These are phyloP conservation scores for Nitzschia inconspicua DNA, from an alignment of 108 stramenopile species.

Conservation along the genomic window DNA sequence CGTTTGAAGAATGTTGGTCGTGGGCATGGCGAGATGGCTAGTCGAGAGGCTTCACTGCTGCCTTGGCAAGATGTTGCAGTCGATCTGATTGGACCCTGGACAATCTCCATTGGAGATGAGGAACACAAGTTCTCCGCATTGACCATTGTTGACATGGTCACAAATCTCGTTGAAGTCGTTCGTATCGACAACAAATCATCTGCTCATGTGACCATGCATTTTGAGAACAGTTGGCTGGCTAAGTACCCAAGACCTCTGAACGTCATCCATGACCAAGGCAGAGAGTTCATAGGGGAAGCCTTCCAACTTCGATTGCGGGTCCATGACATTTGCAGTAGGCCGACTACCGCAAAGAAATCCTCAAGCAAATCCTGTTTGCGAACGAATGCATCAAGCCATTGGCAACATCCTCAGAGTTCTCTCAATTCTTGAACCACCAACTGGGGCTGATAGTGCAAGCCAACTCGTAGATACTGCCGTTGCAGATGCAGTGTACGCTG, in stretches of 20 bases:
- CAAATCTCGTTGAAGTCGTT: constrained; percentile 43
- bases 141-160: constrained; percentile 42
- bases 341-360: constrained; percentile 43
- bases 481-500: constrained; percentile 14
- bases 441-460: constrained; percentile 3
- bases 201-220: constrained; percentile 19
- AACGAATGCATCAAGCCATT: constrained; percentile 36
- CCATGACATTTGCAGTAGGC: constrained; percentile 13
- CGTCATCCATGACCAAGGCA: constrained; percentile 36
- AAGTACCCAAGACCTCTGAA: constrained; percentile 37
- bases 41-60: background rate
- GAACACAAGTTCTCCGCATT: constrained; percentile 22
- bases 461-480: constrained; percentile 24
- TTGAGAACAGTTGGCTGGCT: constrained; percentile 34
- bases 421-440: background rate
- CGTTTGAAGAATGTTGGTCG: constrained; percentile 2
- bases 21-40: constrained; percentile 25
- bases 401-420: constrained; percentile 10
- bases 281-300: constrained; percentile 38
- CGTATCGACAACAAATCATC: constrained; percentile 28
- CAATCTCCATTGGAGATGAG: constrained; percentile 6
- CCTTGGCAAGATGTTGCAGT: constrained; percentile 32
- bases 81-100: constrained; percentile 48
- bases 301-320: constrained; percentile 15
- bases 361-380: constrained; percentile 37